Evolutionary conservation across 495 filamentous ascomycete species (phyloP), one percentile per base, ranked within the genome.

Genomic region (Penicillium roqueforti): DNA sequence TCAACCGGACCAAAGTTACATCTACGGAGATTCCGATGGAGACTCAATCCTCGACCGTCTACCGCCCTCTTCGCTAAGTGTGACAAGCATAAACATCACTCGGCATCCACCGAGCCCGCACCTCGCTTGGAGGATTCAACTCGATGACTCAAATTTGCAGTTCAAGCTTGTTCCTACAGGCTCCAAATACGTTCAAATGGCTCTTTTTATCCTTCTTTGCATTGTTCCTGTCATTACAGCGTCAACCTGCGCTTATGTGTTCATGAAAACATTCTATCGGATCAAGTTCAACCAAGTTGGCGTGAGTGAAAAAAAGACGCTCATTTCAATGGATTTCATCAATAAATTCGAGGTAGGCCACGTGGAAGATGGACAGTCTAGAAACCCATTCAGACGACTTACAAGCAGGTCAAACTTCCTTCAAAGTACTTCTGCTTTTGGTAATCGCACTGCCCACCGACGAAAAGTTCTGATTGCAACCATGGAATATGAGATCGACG

Each of bases 401-500:
- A 64, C 66, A 42, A 76, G 71, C 56, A 75, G 68, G 54, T 74
- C 75, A 3, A 73, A 66, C 5, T 76, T 76, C 42, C 63, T 78
- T 10, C 74, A 76, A 49, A 72, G 70, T 56, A 76, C 63, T 10
- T 67, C 74, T 18, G 72, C 69, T 10, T 76, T 78, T 51, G 77
- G 76, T 31, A 70, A 76, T 57, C 71, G 61, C 18, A 60, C 67
- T 29, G 70, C 72, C 2, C 70, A 68, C 19, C 69, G 78, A 26
- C 70, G 80, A 18, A 83, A 78, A 34, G 80, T 86, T 2, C 72
- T 88, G 9, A 82, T 87, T 40, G 84, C 84, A 6, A 87, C 84
- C 18, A 86, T 88, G 79, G 85, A 87, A 63, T 88, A 87, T 61
- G 82, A 87, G 47, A 85, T 88, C 54, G 83, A 86, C 34, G 85